Conservation (phyloP, 768 basidiomycete genomes). For the Cantharellus anzutake region DNA sequence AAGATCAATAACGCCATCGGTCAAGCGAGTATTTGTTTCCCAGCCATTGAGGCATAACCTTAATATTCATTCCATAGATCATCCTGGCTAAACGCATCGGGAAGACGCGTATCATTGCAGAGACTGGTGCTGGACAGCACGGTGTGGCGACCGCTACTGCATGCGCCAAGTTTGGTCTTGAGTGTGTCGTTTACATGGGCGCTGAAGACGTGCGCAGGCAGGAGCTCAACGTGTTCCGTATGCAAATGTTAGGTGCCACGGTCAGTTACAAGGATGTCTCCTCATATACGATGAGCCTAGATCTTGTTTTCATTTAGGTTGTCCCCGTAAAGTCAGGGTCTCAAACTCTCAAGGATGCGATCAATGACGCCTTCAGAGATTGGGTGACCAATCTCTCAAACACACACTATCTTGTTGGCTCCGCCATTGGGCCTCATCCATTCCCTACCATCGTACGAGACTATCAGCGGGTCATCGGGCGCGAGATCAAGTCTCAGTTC, state of each 20-base stretch:
- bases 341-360: conserved; percentile 90
- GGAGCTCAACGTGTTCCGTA: conserved; percentile 93
- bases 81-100: conserved; percentile 85
- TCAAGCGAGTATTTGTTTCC: conserved; percentile 34
- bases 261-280: conserved; percentile 20
- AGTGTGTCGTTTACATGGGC: conserved; percentile 97
- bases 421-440: conserved; percentile 92
- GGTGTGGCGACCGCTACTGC: conserved; percentile 98
- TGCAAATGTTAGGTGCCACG: conserved; percentile 91
- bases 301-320: conserved; percentile 33
- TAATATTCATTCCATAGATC: conserved; percentile 31
- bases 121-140: conserved; percentile 97
- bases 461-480: conserved; percentile 88
- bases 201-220: conserved; percentile 92
- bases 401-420: conserved; percentile 95
- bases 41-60: conserved; percentile 5
- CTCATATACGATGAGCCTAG: not conserved
- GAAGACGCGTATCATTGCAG: conserved; percentile 93
- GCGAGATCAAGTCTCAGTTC: conserved; percentile 85
- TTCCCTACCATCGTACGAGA: conserved; percentile 99
- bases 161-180: conserved; percentile 85
- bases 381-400: conserved; percentile 93
- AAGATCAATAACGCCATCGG: conserved; percentile 99
- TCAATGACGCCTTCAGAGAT: conserved; percentile 95
- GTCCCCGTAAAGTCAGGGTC: conserved; percentile 88